A percentile compares a stretch with the other conserved stretches of the same genome.
phyloP scores from a whole-genome alignment of 257 asterid genomes.

The Catharanthus roseus region DNA sequence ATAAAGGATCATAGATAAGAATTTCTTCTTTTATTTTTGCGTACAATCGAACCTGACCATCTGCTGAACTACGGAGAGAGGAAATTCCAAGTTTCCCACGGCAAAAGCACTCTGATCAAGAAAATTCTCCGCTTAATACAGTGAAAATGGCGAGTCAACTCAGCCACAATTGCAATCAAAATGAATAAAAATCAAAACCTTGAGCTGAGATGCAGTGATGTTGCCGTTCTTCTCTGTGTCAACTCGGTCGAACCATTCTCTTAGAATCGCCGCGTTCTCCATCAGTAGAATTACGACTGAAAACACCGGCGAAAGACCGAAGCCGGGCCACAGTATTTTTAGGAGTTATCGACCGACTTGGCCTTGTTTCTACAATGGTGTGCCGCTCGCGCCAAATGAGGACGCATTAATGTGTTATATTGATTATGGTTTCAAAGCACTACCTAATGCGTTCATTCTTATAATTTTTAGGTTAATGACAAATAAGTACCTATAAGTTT shows the following conservation, averaged over 20 bases:
- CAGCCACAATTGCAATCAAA: not conserved
- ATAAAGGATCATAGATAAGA: not conserved
- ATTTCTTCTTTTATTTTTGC: not conserved
- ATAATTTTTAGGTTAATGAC: too few relatives aligned
- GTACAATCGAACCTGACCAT: constrained; percentile 55
- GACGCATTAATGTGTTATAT: too few relatives aligned
- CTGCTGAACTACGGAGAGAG: constrained; percentile 70
- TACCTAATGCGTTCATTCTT: too few relatives aligned
- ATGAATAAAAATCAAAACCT: constrained; percentile 33
- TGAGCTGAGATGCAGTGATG: constrained; percentile 65
- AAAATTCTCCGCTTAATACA: not conserved
- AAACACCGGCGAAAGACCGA: too few relatives aligned
- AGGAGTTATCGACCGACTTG: too few relatives aligned
- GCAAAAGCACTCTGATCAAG: constrained; percentile 55
- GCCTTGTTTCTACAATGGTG: too few relatives aligned
- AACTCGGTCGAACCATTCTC: constrained; percentile 79
- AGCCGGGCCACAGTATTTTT: too few relatives aligned
- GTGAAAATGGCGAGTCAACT: not conserved
- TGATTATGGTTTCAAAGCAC: too few relatives aligned
- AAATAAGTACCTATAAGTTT: too few relatives aligned
- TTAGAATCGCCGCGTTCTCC: constrained; percentile 52
- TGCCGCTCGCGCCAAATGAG: too few relatives aligned
- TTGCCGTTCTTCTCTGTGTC: constrained; percentile 58
- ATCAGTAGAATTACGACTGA: too few relatives aligned
- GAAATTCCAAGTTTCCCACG: constrained; percentile 58